Evolutionary conservation across 148 eudicot species (phyloP), one percentile per base, ranked within the genome.

Genomic region (Rhododendron ferrugineum): DNA sequence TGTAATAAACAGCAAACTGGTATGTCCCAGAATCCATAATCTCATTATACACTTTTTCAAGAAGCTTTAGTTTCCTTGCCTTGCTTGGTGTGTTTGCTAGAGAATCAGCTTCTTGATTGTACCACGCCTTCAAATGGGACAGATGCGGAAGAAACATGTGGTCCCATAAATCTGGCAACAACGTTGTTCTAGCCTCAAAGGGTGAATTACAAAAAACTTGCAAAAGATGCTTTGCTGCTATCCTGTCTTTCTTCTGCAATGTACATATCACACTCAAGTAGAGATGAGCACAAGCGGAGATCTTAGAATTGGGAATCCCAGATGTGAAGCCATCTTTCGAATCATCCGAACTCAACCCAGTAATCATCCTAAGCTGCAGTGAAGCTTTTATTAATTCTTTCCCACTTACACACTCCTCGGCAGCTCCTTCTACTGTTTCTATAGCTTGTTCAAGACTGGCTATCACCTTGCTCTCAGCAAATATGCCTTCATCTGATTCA

Each of bases 281-380:
- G 37, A 92, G 89, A 86, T 92, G 93, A 82, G 91, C 93, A 84
- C 91, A 89, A 42, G 92, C 91, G 10, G 93, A 89, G 85, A 92
- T 74, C 86, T 86, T 89, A 52, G 49, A 85, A 82, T 90, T 92
- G 6, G 91, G 89, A 78, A 88, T 87, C 56, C 90, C 93, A 68
- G 87, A 86, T 18, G 93, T 90, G 79, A 80, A 92, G 3, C 91
- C 90, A 84, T 88, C 88, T 78, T 85, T 90, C 78, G 88, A 73
- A 79, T 88, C 92, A 82, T 86, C 66, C n/a, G 89, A 88, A 83
- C 89, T 90, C 36, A 92, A 75, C 5, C 93, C 92, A 3, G 93
- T 89, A 44, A 92, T 92, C 37, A 92, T 90, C 86, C 93, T 89
- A 50, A 92, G 92, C 90, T 89, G 91, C 44, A 92, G 72, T 44